Conservation (phyloP, 305 asterid species). For the Nicotiana rustica region DNA sequence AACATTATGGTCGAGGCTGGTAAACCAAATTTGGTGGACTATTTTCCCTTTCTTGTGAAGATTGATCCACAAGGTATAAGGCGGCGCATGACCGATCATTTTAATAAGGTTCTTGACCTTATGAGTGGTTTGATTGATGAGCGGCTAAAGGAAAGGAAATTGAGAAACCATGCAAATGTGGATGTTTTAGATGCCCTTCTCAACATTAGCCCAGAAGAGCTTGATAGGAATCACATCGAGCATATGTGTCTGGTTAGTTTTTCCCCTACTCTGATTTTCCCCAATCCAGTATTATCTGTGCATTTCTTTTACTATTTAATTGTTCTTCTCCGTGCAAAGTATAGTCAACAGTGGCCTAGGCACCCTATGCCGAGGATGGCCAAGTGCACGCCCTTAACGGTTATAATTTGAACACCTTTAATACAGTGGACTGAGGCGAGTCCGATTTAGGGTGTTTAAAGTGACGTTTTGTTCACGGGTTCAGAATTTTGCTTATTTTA, state of each 20-base stretch:
- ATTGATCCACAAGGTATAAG: slow-evolving; percentile 39
- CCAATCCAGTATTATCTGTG: not conserved
- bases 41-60: slow-evolving; percentile 24
- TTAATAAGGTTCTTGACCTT: slow-evolving; percentile 7
- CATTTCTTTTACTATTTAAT: not conserved
- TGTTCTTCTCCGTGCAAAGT: not conserved
- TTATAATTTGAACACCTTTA: too few relatives aligned
- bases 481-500: too few relatives aligned
- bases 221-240: slow-evolving; percentile 31
- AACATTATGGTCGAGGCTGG: slow-evolving; percentile 28
- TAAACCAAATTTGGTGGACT: slow-evolving; percentile 35
- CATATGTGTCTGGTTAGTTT: slow-evolving; percentile 30
- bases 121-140: slow-evolving; percentile 35
- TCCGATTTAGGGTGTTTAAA: too few relatives aligned
- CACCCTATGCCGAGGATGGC: too few relatives aligned
- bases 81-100: slow-evolving; percentile 10
- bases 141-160: slow-evolving; percentile 4
- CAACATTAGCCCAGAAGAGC: not conserved
- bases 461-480: too few relatives aligned
- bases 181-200: slow-evolving; percentile 39
- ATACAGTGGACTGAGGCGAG: too few relatives aligned
- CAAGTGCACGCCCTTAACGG: too few relatives aligned
- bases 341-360: not conserved
- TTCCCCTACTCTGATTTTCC: not conserved
- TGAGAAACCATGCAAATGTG: not conserved